A percentile compares a stretch with the other conserved stretches of the same genome.
Evolutionary conservation across 768 basidiomycete species (phyloP).

Genomic region (Russula foetens): DNA sequence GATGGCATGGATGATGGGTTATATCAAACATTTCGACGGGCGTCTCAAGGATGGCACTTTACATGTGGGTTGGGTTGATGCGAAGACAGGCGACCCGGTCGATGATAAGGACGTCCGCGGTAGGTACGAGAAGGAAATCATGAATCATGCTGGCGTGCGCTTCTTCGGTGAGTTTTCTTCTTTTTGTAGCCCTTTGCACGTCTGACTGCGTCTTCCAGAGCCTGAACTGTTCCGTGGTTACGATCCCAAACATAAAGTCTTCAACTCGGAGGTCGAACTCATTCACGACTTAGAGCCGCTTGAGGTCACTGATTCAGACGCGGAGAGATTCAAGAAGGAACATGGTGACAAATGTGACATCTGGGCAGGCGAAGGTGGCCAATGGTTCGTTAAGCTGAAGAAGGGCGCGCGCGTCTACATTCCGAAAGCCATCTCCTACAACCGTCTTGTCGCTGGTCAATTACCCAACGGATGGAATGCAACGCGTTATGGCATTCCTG

Average conservation of each 20-base stretch:
- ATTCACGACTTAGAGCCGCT: slow-evolving; percentile 95
- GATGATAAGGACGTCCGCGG: slow-evolving; percentile 96
- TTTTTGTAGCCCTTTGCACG: not conserved
- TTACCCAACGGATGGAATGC: slow-evolving; percentile 97
- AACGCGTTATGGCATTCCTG: slow-evolving; percentile 92
- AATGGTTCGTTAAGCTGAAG: slow-evolving; percentile 98
- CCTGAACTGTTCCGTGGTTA: slow-evolving; percentile 98
- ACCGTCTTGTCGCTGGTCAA: slow-evolving; percentile 90
- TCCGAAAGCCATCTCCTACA: slow-evolving; percentile 94
- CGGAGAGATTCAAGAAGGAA: slow-evolving; percentile 91
- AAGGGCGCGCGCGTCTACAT: slow-evolving; percentile 90
- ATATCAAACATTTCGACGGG: slow-evolving; percentile 98
- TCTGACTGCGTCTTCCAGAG: slow-evolving; percentile 41
- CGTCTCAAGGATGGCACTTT: slow-evolving; percentile 87
- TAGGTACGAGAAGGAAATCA: slow-evolving; percentile 90
- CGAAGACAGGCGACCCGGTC: slow-evolving; percentile 86
- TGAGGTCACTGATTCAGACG: slow-evolving; percentile 86
- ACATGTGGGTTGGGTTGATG: slow-evolving; percentile 98
- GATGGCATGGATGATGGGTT: slow-evolving; percentile 99
- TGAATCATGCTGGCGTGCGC: slow-evolving; percentile 86
- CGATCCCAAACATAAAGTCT: slow-evolving; percentile 94
- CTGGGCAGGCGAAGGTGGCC: slow-evolving; percentile 87
- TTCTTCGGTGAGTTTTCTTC: slow-evolving; percentile 59
- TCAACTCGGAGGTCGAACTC: slow-evolving; percentile 95
- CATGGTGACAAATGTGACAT: slow-evolving; percentile 96